Evolutionary conservation across 306 rosid genomes (phyloP).

Genomic region (Lathyrus aphaca): DNA sequence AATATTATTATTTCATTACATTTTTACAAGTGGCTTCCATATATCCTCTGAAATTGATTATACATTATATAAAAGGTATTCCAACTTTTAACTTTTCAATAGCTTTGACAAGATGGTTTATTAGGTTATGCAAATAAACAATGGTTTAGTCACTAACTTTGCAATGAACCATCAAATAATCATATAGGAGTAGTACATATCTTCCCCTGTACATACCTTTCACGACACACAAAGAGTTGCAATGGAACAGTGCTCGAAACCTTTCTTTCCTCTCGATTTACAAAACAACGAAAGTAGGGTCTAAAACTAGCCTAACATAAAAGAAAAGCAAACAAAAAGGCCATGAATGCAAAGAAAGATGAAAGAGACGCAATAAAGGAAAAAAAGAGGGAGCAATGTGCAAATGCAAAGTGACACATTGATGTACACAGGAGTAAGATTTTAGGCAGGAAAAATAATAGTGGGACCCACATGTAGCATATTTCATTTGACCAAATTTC

Average conservation of each 20-base stretch:
- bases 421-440: conserved; percentile 57
- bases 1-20: background rate
- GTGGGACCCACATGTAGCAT: conserved; percentile 46
- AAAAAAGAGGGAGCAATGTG: conserved; percentile 30
- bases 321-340: conserved; percentile 9
- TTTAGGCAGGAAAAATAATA: conserved; percentile 35
- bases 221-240: conserved; percentile 26
- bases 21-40: conserved; percentile 4
- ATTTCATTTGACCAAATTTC: conserved; percentile 54
- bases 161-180: conserved; percentile 22
- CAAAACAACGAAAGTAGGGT: conserved; percentile 32
- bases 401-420: conserved; percentile 38
- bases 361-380: conserved; percentile 33
- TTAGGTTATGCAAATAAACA: conserved; percentile 26
- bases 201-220: background rate
- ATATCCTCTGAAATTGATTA: conserved; percentile 15
- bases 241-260: conserved; percentile 40
- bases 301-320: background rate
- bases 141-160: conserved; percentile 17
- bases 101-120: conserved; percentile 40
- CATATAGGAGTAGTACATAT: background rate
- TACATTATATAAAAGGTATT: conserved; percentile 34
- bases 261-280: conserved; percentile 1
- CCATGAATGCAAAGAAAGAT: conserved; percentile 4
- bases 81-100: conserved; percentile 1